Evolutionary conservation across 1,284 basidiomycete species (phyloP), one percentile per base, ranked within the genome.

Genomic region (Rhodotorula mucilaginosa): DNA sequence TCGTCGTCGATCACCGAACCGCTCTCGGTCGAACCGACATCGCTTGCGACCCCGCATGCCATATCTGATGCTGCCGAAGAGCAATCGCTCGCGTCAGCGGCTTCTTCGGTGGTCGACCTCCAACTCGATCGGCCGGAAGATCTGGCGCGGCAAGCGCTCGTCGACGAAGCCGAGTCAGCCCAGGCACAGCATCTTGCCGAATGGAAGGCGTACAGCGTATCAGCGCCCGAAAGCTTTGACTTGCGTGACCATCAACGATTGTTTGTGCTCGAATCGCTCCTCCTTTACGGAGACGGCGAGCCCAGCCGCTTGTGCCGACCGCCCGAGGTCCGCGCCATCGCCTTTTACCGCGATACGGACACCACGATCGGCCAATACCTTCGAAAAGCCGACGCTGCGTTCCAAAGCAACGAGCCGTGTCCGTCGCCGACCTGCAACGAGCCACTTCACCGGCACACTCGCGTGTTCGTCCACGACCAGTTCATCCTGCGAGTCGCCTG

Each of bases 161-260:
- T 91, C 60, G 86, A 86, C 56, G 84, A 88, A 57, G 83, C 90
- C 48, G 88, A 90, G 79, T 89, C 88, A 83, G 88, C 89, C 69
- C 90, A 95, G 73, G 88, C 89, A 69, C 91, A 94, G 77, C 89
- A 92, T 75, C 86, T 91, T 56, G 88, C 89, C 61, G 87, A 93
- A 26, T 97, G 94, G 92, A 89, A 93, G 78, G 94, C 91, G 89
- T 96, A 96, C 79, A 82, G 91, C 86, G 89, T 63, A 89, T 91
- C 81, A 56, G 26, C n/a, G 39, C 90, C 93, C 80, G 80, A 84
- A 8, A 89, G 91, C 76, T 89, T 97, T 76, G 86, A 91, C 57
- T 91, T 96, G 46, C 93, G 95, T 80, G 91, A 94, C 80, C 97
- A 96, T 79, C 96, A 98, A 80, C 88, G 89, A 77, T 90, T 98